Conservation (phyloP, 306 rosid species). For the Pyrus communis region DNA sequence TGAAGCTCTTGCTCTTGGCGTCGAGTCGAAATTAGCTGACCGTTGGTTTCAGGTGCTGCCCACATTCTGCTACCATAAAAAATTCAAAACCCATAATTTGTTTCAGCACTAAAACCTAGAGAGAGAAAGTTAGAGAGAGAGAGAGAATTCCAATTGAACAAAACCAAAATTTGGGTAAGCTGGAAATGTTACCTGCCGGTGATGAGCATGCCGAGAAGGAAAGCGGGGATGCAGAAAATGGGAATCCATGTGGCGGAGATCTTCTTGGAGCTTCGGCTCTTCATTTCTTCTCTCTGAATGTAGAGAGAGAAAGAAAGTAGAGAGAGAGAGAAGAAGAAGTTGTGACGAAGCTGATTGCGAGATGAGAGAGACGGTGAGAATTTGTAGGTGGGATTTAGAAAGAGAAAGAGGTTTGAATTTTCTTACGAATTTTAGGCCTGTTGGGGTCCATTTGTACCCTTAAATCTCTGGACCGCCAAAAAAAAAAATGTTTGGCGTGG, state of each 20-base stretch:
- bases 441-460: not conserved
- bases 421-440: not conserved
- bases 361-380: not conserved
- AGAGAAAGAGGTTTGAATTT: not conserved
- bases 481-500: not conserved
- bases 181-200: constrained; percentile 48
- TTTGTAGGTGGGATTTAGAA: not conserved
- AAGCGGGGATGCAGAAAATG: constrained; percentile 62
- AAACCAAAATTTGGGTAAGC: not conserved
- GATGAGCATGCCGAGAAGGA: constrained; percentile 75
- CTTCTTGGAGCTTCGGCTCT: constrained; percentile 50
- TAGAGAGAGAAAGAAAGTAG: not conserved
- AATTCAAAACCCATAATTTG: constrained; percentile 5
- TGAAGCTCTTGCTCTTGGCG: constrained; percentile 66
- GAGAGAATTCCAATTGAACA: not conserved
- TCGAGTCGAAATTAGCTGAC: constrained; percentile 46
- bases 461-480: not conserved
- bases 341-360: not conserved
- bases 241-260: constrained; percentile 83
- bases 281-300: constrained; percentile 34
- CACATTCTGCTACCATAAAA: constrained; percentile 47
- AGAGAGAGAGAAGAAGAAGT: not conserved
- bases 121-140: not conserved
- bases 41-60: constrained; percentile 58
- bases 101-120: not conserved